These are phyloP conservation scores for Sugiyamaella neomexicana DNA, from an alignment of 1,139 yeast genomes.

Conservation along the genomic window DNA sequence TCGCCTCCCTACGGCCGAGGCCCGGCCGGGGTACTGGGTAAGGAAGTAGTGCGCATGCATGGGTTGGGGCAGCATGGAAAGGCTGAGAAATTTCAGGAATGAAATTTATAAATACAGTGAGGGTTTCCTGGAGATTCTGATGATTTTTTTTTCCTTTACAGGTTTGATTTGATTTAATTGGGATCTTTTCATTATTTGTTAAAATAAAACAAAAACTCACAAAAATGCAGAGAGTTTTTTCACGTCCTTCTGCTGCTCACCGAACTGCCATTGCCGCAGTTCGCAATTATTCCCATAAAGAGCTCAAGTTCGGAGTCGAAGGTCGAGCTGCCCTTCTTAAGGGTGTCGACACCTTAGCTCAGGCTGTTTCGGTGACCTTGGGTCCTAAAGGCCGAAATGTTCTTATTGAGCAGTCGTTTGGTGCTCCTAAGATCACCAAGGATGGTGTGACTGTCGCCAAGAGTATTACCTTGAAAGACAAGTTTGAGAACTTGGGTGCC, in stretches of 20 bases:
- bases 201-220: neutral
- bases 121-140: constrained; percentile 9
- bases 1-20: no score
- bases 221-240: constrained; percentile 34
- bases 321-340: constrained; percentile 95
- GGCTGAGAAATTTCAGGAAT: constrained; percentile 13
- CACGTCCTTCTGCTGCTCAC: constrained; percentile 31
- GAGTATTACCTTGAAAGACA: constrained; percentile 82
- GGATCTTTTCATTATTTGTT: constrained; percentile 2
- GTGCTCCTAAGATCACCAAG: constrained; percentile 97
- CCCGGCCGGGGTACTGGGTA: neutral
- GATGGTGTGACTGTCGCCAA: constrained; percentile 99
- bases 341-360: constrained; percentile 96
- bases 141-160: neutral
- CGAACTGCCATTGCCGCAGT: constrained; percentile 29
- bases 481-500: constrained; percentile 97
- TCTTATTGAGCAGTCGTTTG: constrained; percentile 93
- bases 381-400: constrained; percentile 99
- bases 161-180: neutral
- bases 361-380: constrained; percentile 94
- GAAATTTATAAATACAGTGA: constrained; percentile 13
- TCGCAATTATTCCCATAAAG: constrained; percentile 71
- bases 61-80: constrained; percentile 9
- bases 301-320: constrained; percentile 96
- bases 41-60: neutral